Conservation (phyloP, 768 basidiomycete genomes). For the Kwoniella shandongensis region DNA sequence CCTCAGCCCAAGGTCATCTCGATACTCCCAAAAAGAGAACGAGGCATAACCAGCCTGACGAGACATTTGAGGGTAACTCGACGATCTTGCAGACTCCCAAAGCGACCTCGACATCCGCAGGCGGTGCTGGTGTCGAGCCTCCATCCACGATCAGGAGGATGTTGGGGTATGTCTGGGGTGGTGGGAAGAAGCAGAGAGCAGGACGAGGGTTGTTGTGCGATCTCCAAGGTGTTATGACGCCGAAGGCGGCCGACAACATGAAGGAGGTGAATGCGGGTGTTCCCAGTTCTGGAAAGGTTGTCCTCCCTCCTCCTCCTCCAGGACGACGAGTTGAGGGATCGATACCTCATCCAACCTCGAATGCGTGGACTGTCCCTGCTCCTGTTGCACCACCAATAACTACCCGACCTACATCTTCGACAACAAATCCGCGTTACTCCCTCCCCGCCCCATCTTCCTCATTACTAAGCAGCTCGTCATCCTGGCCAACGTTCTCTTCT, state of each 20-base stretch:
- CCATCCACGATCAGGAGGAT: constrained; percentile 39
- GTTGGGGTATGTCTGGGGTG: constrained; percentile 31
- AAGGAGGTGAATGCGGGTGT: not conserved
- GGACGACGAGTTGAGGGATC: not conserved
- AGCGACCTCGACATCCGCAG: not conserved
- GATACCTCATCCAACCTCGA: not conserved
- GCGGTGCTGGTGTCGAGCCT: constrained; percentile 12
- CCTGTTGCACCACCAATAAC: not conserved
- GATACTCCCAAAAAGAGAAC: not conserved
- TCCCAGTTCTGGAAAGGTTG: not conserved
- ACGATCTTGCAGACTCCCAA: not conserved
- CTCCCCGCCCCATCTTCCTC: constrained; percentile 5
- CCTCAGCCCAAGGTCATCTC: not conserved
- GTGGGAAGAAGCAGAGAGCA: not conserved
- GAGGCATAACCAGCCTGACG: not conserved
- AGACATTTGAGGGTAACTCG: constrained; percentile 5
- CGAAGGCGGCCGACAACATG: too few species aligned
- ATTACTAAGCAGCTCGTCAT: constrained; percentile 12
- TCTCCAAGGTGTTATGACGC: not conserved
- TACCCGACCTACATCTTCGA: not conserved
- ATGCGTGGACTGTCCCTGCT: not conserved
- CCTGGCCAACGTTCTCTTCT: constrained; percentile 14
- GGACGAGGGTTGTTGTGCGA: not conserved
- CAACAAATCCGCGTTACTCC: constrained; percentile 1
- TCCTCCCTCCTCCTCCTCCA: not conserved